These are phyloP conservation scores for Suhomyces chickasaworum DNA, from an alignment of 1,139 yeast species.

Conservation along the genomic window DNA sequence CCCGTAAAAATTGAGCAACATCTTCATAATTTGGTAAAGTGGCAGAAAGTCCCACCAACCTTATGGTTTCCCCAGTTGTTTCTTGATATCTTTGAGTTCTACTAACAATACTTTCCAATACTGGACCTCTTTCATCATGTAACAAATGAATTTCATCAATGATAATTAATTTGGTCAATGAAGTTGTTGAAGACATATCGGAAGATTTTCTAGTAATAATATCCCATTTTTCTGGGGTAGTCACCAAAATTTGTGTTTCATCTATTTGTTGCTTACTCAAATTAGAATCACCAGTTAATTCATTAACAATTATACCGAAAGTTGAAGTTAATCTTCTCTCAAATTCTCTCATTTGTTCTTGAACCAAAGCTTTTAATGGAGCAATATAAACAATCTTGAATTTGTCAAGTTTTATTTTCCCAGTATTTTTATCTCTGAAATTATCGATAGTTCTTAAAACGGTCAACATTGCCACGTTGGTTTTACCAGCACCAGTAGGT, in stretches of 20 bases:
- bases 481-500: constrained; percentile 98
- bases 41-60: constrained; percentile 89
- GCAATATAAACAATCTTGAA: constrained; percentile 90
- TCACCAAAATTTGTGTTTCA: constrained; percentile 81
- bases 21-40: constrained; percentile 89
- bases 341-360: constrained; percentile 91
- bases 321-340: constrained; percentile 62
- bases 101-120: constrained; percentile 82
- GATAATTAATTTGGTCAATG: constrained; percentile 70
- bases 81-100: constrained; percentile 60
- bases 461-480: constrained; percentile 89
- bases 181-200: constrained; percentile 58
- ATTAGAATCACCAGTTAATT: constrained; percentile 88
- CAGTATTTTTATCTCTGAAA: constrained; percentile 48
- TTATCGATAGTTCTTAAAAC: constrained; percentile 64
- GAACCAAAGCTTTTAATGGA: constrained; percentile 92
- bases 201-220: constrained; percentile 81
- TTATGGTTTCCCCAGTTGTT: constrained; percentile 46
- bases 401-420: constrained; percentile 51
- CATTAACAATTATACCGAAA: constrained; percentile 75
- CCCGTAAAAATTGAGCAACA: constrained; percentile 81
- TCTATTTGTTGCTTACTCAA: constrained; percentile 75
- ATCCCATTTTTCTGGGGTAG: constrained; percentile 98
- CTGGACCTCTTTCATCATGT: constrained; percentile 97
- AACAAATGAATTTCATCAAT: constrained; percentile 92